Conservation (phyloP, 1,139 yeast species). For the Diutina sp. region DNA sequence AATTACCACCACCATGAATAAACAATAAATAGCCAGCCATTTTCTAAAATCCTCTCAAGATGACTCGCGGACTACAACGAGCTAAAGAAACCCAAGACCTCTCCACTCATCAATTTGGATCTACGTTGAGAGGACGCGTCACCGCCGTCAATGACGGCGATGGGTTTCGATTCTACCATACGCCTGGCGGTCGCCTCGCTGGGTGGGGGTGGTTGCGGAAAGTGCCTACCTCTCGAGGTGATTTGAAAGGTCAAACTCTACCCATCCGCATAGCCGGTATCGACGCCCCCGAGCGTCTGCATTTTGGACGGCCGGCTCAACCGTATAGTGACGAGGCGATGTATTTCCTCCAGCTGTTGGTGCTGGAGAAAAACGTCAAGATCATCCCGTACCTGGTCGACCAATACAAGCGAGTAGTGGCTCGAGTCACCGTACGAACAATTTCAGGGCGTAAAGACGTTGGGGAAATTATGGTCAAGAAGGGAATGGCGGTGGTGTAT, state of each 20-base stretch:
- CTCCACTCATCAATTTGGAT: not conserved
- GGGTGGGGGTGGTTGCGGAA: conserved; percentile 93
- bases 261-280: conserved; percentile 78
- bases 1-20: not conserved
- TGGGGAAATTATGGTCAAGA: conserved; percentile 72
- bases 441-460: conserved; percentile 69
- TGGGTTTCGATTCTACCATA: conserved; percentile 80
- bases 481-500: conserved; percentile 80
- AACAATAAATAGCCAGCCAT: not conserved
- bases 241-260: conserved; percentile 43
- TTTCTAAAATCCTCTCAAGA: not conserved
- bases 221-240: conserved; percentile 28
- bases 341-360: conserved; percentile 52
- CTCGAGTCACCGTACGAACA: conserved; percentile 63
- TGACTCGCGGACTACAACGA: not conserved
- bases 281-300: conserved; percentile 97
- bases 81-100: not conserved
- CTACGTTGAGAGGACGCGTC: conserved; percentile 58
- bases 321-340: conserved; percentile 80
- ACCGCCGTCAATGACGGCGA: conserved; percentile 97
- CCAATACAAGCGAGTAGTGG: conserved; percentile 84
- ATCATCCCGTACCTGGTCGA: conserved; percentile 73
- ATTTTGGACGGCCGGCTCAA: conserved; percentile 91
- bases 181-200: conserved; percentile 77
- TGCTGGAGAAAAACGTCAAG: conserved; percentile 55